Evolutionary conservation across 2,329 filamentous ascomycete species (phyloP).

Genomic region (Cladosporium velox): DNA sequence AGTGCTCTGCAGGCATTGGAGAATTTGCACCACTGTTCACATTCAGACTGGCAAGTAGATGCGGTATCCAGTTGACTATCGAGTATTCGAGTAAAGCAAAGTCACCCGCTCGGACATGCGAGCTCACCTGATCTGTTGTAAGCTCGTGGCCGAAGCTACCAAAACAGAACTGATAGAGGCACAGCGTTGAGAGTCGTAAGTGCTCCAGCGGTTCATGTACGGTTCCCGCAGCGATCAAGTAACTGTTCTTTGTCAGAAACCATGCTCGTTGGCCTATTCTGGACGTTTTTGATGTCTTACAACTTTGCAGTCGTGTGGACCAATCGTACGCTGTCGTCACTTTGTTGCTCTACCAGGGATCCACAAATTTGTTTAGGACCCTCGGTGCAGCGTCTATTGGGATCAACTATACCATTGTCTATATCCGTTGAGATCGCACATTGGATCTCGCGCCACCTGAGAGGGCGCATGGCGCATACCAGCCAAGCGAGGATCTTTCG

Average conservation of each 20-base stretch:
- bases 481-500: slow-evolving; percentile 14
- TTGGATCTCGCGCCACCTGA: slow-evolving; percentile 24
- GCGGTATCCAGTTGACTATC: slow-evolving; percentile 14
- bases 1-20: neutral
- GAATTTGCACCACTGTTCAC: fast-evolving
- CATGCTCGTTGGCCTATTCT: neutral
- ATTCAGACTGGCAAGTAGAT: slow-evolving; percentile 3
- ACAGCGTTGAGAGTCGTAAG: neutral
- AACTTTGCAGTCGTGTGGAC: slow-evolving; percentile 7
- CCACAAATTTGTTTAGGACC: slow-evolving; percentile 21
- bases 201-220: neutral
- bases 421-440: slow-evolving; percentile 16
- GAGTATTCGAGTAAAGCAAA: slow-evolving; percentile 23
- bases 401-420: slow-evolving; percentile 3
- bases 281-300: neutral
- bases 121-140: neutral
- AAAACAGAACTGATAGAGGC: neutral
- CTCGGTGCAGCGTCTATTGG: neutral
- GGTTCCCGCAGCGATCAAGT: no score
- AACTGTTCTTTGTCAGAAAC: neutral
- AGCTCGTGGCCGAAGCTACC: neutral
- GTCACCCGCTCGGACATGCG: neutral
- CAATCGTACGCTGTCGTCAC: slow-evolving; percentile 13
- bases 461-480: slow-evolving; percentile 17
- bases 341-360: slow-evolving; percentile 18